Conservation (phyloP, 495 filamentous ascomycete genomes). For the Talaromyces stipitatus region DNA sequence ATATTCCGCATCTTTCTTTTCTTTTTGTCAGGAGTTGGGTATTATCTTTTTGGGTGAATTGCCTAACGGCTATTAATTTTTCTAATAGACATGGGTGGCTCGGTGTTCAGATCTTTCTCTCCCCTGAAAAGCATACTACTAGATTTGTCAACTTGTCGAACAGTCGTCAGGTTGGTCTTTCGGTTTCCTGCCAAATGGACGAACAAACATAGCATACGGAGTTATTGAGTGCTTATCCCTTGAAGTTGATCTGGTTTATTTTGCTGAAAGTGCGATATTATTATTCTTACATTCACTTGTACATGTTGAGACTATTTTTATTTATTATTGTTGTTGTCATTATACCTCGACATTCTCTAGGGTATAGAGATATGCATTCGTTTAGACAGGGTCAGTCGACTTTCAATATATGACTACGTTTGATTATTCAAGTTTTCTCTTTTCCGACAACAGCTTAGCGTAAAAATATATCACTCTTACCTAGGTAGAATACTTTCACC, state of each 20-base stretch:
- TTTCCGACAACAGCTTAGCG: too few species aligned
- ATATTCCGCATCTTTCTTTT: background rate
- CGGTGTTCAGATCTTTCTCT: background rate
- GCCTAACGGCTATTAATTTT: background rate
- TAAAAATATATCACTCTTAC: too few species aligned
- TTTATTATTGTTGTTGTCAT: background rate
- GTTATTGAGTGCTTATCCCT: background rate
- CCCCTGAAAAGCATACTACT: background rate
- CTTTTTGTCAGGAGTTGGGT: background rate
- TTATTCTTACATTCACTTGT: constrained; percentile 7
- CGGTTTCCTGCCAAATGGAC: background rate
- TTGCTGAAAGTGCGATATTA: background rate
- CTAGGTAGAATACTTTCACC: background rate
- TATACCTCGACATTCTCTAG: background rate
- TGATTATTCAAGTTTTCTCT: too few species aligned
- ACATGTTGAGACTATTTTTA: constrained; percentile 1
- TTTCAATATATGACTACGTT: too few species aligned
- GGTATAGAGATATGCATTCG: constrained; percentile 1
- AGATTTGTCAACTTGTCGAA: background rate
- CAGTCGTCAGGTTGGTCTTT: background rate
- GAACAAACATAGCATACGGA: constrained; percentile 3
- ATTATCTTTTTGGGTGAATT: background rate
- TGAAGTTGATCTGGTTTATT: background rate
- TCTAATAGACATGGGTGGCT: constrained; percentile 4
- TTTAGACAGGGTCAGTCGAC: background rate